phyloP scores from a whole-genome alignment of 1,284 basidiomycete species.

The Trichosporon inkin region DNA sequence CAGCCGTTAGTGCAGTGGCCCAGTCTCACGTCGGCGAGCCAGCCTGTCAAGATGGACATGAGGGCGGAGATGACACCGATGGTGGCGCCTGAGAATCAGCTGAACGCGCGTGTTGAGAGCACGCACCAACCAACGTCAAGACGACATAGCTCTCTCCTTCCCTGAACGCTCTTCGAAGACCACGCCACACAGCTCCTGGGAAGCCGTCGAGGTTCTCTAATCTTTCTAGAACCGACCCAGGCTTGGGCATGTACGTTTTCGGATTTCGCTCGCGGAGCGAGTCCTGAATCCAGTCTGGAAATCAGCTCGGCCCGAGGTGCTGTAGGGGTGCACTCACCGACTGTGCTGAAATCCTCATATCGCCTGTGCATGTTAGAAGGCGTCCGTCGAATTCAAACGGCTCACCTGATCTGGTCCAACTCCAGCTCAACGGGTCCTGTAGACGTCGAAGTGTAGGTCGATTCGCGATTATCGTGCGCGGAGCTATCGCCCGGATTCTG shows the following conservation, averaged over 20 bases:
- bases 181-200: slow-evolving; percentile 61
- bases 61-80: slow-evolving; percentile 92
- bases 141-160: slow-evolving; percentile 68
- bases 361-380: slow-evolving; percentile 35
- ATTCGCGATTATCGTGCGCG: neutral
- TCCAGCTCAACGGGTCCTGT: slow-evolving; percentile 35
- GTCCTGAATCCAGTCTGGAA: slow-evolving; percentile 87
- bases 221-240: slow-evolving; percentile 30
- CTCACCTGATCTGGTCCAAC: slow-evolving; percentile 52
- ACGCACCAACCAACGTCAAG: slow-evolving; percentile 76
- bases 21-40: slow-evolving; percentile 96
- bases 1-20: slow-evolving; percentile 95
- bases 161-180: slow-evolving; percentile 56
- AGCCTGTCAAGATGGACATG: slow-evolving; percentile 94
- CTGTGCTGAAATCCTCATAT: slow-evolving; percentile 72
- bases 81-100: slow-evolving; percentile 62
- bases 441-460: neutral
- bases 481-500: slow-evolving; percentile 2
- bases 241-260: slow-evolving; percentile 31
- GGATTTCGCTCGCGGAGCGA: slow-evolving; percentile 74
- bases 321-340: slow-evolving; percentile 54
- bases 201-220: slow-evolving; percentile 42
- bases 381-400: neutral
- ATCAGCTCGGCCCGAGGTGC: neutral
- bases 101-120: neutral